These are phyloP conservation scores for Clavaria fumosa DNA, from an alignment of 768 basidiomycete genomes.

Conservation along the genomic window DNA sequence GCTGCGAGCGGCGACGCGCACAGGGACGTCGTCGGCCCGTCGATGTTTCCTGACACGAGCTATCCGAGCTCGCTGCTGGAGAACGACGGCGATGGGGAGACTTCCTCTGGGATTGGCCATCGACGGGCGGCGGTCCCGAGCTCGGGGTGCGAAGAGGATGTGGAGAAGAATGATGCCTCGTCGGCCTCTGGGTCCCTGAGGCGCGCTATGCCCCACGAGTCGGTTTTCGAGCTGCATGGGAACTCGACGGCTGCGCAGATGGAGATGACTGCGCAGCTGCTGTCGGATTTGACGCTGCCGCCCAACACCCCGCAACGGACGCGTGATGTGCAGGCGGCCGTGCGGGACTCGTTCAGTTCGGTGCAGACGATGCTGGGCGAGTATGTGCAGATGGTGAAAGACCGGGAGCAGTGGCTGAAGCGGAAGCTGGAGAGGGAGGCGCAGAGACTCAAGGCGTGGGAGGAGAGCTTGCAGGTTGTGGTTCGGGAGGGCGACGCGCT, in stretches of 20 bases:
- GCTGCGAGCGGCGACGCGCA: not conserved
- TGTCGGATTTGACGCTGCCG: constrained; percentile 29
- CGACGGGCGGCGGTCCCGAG: constrained; percentile 8
- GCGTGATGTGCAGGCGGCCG: constrained; percentile 22
- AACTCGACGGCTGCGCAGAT: constrained; percentile 62
- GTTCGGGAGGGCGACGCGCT: constrained; percentile 75
- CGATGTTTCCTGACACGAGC: no score
- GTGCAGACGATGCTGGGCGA: constrained; percentile 48
- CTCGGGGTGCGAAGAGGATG: constrained; percentile 14
- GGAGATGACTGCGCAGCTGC: constrained; percentile 56
- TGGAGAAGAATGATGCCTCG: constrained; percentile 17
- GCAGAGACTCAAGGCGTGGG: constrained; percentile 61
- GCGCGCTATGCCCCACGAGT: constrained; percentile 38
- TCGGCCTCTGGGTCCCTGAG: constrained; percentile 28
- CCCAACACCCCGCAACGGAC: constrained; percentile 13
- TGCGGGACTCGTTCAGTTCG: constrained; percentile 42
- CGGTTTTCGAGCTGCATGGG: constrained; percentile 47
- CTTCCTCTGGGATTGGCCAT: constrained; percentile 3
- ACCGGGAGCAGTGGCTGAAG: constrained; percentile 74
- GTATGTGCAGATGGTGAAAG: constrained; percentile 51
- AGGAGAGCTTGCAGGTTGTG: constrained; percentile 75
- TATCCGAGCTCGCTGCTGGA: not conserved
- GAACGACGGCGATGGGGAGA: not conserved
- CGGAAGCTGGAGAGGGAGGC: constrained; percentile 48
- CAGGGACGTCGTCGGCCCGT: not conserved